Evolutionary conservation across 1,284 basidiomycete species (phyloP).

Genomic region (Chondrostereum purpureum): DNA sequence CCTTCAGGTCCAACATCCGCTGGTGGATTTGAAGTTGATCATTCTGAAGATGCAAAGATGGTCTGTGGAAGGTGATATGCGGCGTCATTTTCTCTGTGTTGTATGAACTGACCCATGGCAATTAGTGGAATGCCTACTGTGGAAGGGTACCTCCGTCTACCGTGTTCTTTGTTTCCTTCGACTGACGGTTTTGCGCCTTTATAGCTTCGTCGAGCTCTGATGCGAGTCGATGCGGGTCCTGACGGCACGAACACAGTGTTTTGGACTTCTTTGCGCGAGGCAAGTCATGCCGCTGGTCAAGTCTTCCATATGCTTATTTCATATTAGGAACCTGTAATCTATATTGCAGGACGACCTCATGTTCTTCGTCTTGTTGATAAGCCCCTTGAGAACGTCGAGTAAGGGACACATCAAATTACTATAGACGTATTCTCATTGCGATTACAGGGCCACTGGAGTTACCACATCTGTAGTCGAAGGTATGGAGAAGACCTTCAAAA

Average conservation of each 20-base stretch:
- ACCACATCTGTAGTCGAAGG: constrained; percentile 88
- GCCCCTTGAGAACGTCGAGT: constrained; percentile 92
- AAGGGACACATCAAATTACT: too few relatives aligned
- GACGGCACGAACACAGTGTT: constrained; percentile 67
- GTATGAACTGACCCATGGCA: constrained; percentile 10
- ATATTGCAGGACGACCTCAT: constrained; percentile 85
- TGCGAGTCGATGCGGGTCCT: constrained; percentile 75
- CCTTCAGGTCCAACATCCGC: constrained; percentile 27
- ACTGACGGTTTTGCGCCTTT: constrained; percentile 1
- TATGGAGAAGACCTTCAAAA: constrained; percentile 90
- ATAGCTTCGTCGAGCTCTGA: constrained; percentile 78
- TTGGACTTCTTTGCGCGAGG: constrained; percentile 92
- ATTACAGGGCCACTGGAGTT: constrained; percentile 84
- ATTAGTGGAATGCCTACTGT: constrained; percentile 83
- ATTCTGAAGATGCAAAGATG: constrained; percentile 47
- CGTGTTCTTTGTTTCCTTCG: constrained; percentile 10
- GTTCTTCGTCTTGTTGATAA: constrained; percentile 88
- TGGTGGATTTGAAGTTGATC: constrained; percentile 31
- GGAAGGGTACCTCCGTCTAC: constrained; percentile 55
- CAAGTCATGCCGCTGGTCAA: constrained; percentile 21
- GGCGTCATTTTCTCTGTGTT: background rate
- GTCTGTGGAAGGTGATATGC: constrained; percentile 76
- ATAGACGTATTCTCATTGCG: too few relatives aligned
- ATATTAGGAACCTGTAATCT: constrained; percentile 86
- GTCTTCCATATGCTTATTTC: constrained; percentile 24